phyloP scores from a whole-genome alignment of 2,329 filamentous ascomycete genomes.

The Thelonectria discophora region DNA sequence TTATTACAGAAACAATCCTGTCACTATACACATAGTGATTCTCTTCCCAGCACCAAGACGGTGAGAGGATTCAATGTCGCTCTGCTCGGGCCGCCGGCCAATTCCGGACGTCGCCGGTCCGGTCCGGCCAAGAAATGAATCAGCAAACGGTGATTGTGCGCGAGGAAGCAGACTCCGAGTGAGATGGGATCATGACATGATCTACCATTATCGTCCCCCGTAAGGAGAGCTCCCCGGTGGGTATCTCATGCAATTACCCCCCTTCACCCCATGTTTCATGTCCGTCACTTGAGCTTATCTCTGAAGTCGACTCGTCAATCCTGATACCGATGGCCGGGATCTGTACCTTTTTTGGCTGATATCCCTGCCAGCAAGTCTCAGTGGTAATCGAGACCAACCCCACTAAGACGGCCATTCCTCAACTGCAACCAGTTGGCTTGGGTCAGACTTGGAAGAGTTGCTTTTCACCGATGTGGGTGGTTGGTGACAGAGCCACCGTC shows the following conservation, averaged over 20 bases:
- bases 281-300: not conserved
- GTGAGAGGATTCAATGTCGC: not conserved
- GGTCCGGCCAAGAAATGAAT: too few relatives aligned
- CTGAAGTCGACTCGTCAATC: too few relatives aligned
- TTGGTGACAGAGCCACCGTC: too few relatives aligned
- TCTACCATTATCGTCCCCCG: not conserved
- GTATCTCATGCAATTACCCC: not conserved
- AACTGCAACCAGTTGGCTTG: too few relatives aligned
- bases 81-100: constrained; percentile 15
- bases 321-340: too few relatives aligned
- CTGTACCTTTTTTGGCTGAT: too few relatives aligned
- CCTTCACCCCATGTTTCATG: not conserved
- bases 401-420: too few relatives aligned
- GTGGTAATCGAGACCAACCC: too few relatives aligned
- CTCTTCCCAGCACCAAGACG: not conserved
- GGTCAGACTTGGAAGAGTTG: too few relatives aligned
- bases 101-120: constrained; percentile 1
- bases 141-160: too few relatives aligned
- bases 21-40: not conserved
- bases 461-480: too few relatives aligned
- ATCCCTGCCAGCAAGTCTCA: too few relatives aligned
- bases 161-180: constrained; percentile 2
- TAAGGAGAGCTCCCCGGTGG: not conserved
- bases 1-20: not conserved
- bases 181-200: not conserved